Percentiles rank a stretch among this genome's conserved stretches.
phyloP scores from a whole-genome alignment of 257 asterid species.

The Solanum chmielewskii region DNA sequence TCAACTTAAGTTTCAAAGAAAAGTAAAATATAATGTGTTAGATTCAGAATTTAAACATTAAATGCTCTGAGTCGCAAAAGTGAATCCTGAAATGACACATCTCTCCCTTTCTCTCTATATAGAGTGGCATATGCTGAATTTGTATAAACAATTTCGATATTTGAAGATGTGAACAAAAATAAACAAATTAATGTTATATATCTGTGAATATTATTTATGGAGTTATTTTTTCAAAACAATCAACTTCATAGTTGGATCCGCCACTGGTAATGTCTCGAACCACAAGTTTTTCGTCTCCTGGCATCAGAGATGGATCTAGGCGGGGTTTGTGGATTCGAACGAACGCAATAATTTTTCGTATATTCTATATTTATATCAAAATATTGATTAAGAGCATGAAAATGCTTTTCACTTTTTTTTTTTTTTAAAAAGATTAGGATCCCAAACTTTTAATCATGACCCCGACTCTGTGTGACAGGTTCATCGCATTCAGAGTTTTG shows the following conservation, averaged over 20 bases:
- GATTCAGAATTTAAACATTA: not conserved
- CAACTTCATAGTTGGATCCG: not conserved
- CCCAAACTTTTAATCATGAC: too few species aligned
- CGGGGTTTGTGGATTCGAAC: too few species aligned
- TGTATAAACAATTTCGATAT: not conserved
- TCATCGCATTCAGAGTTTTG: slow-evolving; percentile 14
- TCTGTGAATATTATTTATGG: not conserved
- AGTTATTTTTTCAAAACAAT: not conserved
- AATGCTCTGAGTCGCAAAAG: not conserved
- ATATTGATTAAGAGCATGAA: too few species aligned
- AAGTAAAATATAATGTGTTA: not conserved
- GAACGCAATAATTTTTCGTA: too few species aligned
- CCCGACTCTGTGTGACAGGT: not conserved
- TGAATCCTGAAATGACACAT: not conserved
- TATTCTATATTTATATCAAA: too few species aligned
- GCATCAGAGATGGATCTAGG: too few species aligned
- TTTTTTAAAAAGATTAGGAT: too few species aligned
- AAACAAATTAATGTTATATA: not conserved
- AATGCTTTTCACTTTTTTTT: too few species aligned
- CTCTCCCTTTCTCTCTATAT: not conserved
- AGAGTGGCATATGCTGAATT: too few species aligned
- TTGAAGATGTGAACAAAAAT: too few species aligned
- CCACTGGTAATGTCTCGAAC: not conserved
- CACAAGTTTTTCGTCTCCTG: not conserved
- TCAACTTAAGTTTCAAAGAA: not conserved